Base-by-base conservation (phyloP, 1,284 basidiomycete species). In the Apiotrichum laibachii region DNA sequence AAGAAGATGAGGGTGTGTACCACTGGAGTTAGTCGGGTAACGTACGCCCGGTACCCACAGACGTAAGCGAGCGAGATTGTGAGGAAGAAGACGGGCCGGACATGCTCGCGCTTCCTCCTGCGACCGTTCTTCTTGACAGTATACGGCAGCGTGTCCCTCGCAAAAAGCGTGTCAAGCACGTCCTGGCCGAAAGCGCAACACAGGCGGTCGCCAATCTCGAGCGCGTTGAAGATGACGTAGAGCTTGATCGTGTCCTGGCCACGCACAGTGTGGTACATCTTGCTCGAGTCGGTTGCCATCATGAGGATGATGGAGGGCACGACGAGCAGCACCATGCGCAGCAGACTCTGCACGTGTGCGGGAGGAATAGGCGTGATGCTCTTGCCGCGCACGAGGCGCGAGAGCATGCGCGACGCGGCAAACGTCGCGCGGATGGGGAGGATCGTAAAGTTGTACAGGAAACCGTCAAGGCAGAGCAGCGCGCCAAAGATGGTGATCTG, bases 191-290 rank as follows among this genome's bases (percentile, higher is more conserved):
- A 96, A 3, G 93, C 95, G 52, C 92, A 90, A 75, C 93, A 97
- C 11, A 99, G 80, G 34, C 93, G 83, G 77, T 99, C 96, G 19
- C 88, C 94, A 64, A 99, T 98, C 92, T 97, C 93, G 16, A 97
- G 82, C 11, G 92, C 95, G 76, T 98, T 99, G 81, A 98, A 99
- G 61, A 99, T 97, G 63, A 99, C 96, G 80, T 98, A 98, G 56
- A 99, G 81, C 80, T 99, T 99, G 81, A 99, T 94, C 3, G 91
- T 95, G 71, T 97, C 93, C 78, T 99, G 96, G 0, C 95, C 96
- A n/a, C 96, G 86, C 54, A 99, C 97, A 19, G 89, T 90, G 72
- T 99, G 96, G 70, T 99, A 99, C 76, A 99, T 96, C 80, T 96
- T 96, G 80, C 92, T 96, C 13, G 93, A 90, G 72, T 99, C 95